A percentile compares a stretch with the other conserved stretches of the same genome.
These are phyloP conservation scores for Trichoderma harzianum DNA, from an alignment of 2,329 filamentous ascomycete genomes.

Conservation along the genomic window DNA sequence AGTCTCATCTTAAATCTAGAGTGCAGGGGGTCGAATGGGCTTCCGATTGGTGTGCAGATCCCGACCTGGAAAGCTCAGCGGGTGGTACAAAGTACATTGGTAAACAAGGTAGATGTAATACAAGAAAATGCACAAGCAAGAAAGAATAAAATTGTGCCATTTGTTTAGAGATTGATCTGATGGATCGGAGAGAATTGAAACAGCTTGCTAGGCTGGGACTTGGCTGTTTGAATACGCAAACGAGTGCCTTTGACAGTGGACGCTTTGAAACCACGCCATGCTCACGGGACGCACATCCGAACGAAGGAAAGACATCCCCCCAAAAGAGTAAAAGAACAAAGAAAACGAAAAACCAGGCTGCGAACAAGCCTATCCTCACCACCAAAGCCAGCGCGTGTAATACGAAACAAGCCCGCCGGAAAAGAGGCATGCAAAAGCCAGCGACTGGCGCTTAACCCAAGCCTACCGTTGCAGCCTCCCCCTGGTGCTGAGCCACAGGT, in stretches of 20 bases:
- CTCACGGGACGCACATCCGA: not conserved
- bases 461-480: not conserved
- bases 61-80: not conserved
- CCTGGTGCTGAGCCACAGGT: constrained; percentile 6
- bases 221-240: not conserved
- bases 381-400: not conserved
- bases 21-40: constrained; percentile 2
- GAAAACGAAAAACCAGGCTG: not conserved
- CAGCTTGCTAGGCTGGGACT: not conserved
- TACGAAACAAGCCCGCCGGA: not conserved
- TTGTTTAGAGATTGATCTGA: not conserved
- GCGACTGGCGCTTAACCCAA: constrained; percentile 1
- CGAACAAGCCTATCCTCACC: not conserved
- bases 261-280: not conserved
- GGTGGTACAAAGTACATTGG: not conserved
- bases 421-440: not conserved
- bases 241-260: not conserved
- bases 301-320: rapidly evolving
- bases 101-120: not conserved
- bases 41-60: not conserved
- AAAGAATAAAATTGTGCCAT: not conserved
- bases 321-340: not conserved
- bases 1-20: constrained; percentile 7
- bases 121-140: not conserved
- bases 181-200: not conserved